A percentile compares a stretch with the other conserved stretches of the same genome.
Conservation (phyloP, 139 green algal species). For the Tetradesmus obliquus region DNA sequence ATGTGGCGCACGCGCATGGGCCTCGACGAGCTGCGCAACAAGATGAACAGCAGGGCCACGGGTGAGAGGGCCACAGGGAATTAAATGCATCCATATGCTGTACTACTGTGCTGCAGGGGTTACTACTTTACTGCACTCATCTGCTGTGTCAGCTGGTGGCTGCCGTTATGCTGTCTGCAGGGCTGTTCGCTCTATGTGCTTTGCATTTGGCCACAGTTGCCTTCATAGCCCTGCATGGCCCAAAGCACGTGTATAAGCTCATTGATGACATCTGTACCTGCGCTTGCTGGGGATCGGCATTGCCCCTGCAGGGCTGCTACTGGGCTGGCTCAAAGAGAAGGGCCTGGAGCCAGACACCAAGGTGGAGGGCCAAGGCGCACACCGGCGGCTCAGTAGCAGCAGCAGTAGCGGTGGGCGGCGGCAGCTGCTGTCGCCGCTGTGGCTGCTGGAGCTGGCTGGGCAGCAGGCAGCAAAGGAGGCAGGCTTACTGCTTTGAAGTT, state of each 20-base stretch:
- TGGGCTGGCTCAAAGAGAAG: slow-evolving; percentile 42
- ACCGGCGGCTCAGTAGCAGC: neutral
- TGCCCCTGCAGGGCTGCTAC: neutral
- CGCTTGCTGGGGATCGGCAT: neutral
- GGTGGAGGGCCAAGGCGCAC: neutral
- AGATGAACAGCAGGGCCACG: slow-evolving; percentile 25
- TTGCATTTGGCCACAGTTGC: no score
- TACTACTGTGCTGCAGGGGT: neutral
- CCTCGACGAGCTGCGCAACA: slow-evolving; percentile 28
- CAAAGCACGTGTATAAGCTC: no score
- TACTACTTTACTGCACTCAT: no score
- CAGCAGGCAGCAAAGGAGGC: neutral
- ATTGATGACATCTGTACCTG: neutral
- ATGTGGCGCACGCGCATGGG: slow-evolving; percentile 45
- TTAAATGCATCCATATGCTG: neutral
- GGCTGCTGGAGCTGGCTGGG: slow-evolving; percentile 9
- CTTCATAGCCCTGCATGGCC: no score
- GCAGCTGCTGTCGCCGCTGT: slow-evolving; percentile 26
- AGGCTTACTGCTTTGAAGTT: neutral
- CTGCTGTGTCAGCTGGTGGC: no score
- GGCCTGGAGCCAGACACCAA: slow-evolving; percentile 27
- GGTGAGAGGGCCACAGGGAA: neutral
- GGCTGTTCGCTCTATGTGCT: no score
- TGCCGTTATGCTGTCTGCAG: no score
- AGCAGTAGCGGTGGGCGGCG: neutral